phyloP scores from a whole-genome alignment of 2,329 filamentous ascomycete species.

The Aureobasidium sp. region DNA sequence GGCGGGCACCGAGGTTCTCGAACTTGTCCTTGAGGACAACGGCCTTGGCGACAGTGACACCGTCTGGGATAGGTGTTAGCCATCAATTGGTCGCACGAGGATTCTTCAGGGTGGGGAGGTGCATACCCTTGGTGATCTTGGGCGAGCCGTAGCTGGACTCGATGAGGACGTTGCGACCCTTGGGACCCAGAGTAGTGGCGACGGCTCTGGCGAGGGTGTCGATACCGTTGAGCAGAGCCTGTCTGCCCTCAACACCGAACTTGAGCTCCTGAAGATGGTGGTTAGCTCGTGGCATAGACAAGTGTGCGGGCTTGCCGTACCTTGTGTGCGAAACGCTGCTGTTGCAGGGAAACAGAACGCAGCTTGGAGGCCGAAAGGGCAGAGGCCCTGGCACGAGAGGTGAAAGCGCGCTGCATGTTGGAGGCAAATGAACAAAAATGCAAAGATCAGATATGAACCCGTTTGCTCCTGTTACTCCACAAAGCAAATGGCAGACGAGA shows the following conservation, averaged over 20 bases:
- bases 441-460: slow-evolving; percentile 1
- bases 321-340: slow-evolving; percentile 97
- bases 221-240: slow-evolving; percentile 82
- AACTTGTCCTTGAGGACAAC: slow-evolving; percentile 97
- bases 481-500: slow-evolving; percentile 15
- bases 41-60: slow-evolving; percentile 59
- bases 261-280: slow-evolving; percentile 69
- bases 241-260: slow-evolving; percentile 92
- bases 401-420: slow-evolving; percentile 88
- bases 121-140: slow-evolving; percentile 97
- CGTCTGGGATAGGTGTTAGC: slow-evolving; percentile 33
- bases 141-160: slow-evolving; percentile 98
- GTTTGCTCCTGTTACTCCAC: slow-evolving; percentile 15
- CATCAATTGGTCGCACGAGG: not conserved
- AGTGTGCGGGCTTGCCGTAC: slow-evolving; percentile 43
- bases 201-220: slow-evolving; percentile 96
- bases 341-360: slow-evolving; percentile 58
- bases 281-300: slow-evolving; percentile 23
- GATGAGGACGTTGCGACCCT: slow-evolving; percentile 96
- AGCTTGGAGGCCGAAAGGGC: slow-evolving; percentile 60
- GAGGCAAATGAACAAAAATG: slow-evolving; percentile 5
- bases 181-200: slow-evolving; percentile 90
- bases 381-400: slow-evolving; percentile 71
- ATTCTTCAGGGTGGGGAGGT: not conserved
- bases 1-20: slow-evolving; percentile 94